phyloP scores from a whole-genome alignment of 2,329 filamentous ascomycete genomes.

The Colletotrichum simmondsii region DNA sequence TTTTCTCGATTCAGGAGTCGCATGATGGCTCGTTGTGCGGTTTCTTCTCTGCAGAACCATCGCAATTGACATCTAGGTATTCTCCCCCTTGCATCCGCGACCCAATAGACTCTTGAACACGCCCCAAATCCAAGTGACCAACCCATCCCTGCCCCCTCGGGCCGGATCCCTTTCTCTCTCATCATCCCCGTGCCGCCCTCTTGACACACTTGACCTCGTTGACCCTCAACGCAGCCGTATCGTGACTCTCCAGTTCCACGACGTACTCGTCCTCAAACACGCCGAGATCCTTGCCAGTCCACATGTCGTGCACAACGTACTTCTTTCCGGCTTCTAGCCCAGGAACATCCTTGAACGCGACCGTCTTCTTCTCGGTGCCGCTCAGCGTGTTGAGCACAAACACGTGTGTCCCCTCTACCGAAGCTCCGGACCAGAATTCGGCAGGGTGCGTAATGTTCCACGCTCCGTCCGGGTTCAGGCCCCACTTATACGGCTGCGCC shows the following conservation, averaged over 20 bases:
- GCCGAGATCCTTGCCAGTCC: constrained; percentile 54
- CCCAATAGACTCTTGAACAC: not conserved
- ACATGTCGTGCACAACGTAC: constrained; percentile 57
- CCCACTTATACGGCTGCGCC: constrained; percentile 59
- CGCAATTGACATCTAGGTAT: no score
- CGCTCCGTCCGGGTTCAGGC: constrained; percentile 59
- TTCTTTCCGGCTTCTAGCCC: constrained; percentile 42
- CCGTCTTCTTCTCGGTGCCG: constrained; percentile 45
- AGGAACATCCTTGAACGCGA: constrained; percentile 55
- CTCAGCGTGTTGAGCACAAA: constrained; percentile 58
- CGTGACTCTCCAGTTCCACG: constrained; percentile 46
- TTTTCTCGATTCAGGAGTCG: not conserved
- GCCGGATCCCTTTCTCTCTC: not conserved
- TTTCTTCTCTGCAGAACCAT: not conserved
- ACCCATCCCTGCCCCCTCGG: not conserved
- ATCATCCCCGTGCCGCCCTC: constrained; percentile 4
- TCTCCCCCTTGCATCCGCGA: constrained; percentile 9
- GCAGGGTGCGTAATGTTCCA: constrained; percentile 60
- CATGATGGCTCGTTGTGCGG: not conserved
- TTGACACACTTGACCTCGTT: constrained; percentile 35
- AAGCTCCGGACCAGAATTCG: constrained; percentile 60
- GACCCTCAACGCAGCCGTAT: constrained; percentile 44
- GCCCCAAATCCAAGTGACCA: not conserved
- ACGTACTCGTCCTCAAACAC: constrained; percentile 42
- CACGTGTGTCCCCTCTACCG: constrained; percentile 54